Evolutionary conservation across 306 rosid species (phyloP), one percentile per base, ranked within the genome.

Genomic region (Astragalus membranaceus): DNA sequence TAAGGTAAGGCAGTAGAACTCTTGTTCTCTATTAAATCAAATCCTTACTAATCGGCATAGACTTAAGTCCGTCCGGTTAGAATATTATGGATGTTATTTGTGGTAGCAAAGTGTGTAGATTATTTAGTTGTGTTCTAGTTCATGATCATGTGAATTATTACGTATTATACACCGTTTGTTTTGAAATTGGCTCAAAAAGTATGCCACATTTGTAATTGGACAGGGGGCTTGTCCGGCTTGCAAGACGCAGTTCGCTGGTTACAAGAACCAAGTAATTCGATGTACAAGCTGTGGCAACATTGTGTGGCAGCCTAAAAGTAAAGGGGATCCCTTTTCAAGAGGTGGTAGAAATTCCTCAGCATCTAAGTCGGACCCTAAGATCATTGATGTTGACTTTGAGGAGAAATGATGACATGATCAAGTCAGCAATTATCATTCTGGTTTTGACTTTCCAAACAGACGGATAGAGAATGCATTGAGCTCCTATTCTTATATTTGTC

Each of bases 141-240:
- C 55, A 54, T 61, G 46, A 46, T 48, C 64, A 36, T 56, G 37
- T 72, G 11, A 14, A 30, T 72, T 64, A 26, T 66, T 36, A 33
- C 11, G 6, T 78, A 63, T 58, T 11, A 4, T 36, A 33, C 41
- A 20, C 53, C 16, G 13, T 55, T 35, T 20, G 51, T 5, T 41
- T 47, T 35, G 48, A 51, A 69, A 20, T 49, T 60, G 47, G 63
- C 76, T 85, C 3, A 33, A 33, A 48, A n/a, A 4, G n/a, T 58
- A 7, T 69, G 56, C 76, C 49, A 30, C 49, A 4, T 29, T 2
- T 65, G 20, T 35, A 70, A 69, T 56, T 52, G 54, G 73, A 70
- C 82, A 94, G 98, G 98, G 98, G 3, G 70, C 83, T 49, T 94
- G 98, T 77, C 98, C 98, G 0, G 96, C 96, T 79, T 94, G 98